These are phyloP conservation scores for Lasiosphaeriaceae sp. DNA, from an alignment of 495 filamentous ascomycete species.

Conservation along the genomic window DNA sequence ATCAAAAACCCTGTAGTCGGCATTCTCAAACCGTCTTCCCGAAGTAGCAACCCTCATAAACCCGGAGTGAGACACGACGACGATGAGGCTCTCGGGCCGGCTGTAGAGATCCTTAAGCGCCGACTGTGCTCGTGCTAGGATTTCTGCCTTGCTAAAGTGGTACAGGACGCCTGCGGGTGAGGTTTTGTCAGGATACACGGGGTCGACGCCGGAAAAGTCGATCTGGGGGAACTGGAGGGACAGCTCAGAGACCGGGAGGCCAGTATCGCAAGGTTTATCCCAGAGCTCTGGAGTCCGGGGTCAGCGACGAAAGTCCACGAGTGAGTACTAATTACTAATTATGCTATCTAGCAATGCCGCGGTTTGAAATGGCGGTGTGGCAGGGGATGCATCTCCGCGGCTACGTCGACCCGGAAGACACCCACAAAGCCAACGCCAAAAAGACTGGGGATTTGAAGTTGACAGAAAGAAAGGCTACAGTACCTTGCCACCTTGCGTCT, in stretches of 20 bases:
- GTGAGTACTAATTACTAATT: too few species aligned
- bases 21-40: constrained; percentile 49
- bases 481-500: constrained; percentile 52
- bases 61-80: constrained; percentile 57
- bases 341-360: too few species aligned
- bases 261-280: constrained; percentile 55
- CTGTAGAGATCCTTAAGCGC: constrained; percentile 43
- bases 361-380: too few species aligned
- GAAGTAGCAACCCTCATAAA: constrained; percentile 49
- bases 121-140: constrained; percentile 45
- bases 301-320: too few species aligned
- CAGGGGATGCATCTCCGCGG: too few species aligned
- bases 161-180: constrained; percentile 39
- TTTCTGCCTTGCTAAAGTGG: constrained; percentile 39
- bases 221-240: constrained; percentile 47
- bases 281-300: constrained; percentile 45
- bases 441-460: too few species aligned
- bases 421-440: too few species aligned
- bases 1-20: constrained; percentile 59
- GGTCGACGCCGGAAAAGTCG: constrained; percentile 50
- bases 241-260: constrained; percentile 39
- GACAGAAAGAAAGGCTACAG: neutral
- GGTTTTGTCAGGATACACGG: constrained; percentile 54
- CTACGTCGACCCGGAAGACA: too few species aligned
- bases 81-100: constrained; percentile 55